Evolutionary conservation across 495 filamentous ascomycete genomes (phyloP).

Genomic region (Pyrenopolyporus hunteri): DNA sequence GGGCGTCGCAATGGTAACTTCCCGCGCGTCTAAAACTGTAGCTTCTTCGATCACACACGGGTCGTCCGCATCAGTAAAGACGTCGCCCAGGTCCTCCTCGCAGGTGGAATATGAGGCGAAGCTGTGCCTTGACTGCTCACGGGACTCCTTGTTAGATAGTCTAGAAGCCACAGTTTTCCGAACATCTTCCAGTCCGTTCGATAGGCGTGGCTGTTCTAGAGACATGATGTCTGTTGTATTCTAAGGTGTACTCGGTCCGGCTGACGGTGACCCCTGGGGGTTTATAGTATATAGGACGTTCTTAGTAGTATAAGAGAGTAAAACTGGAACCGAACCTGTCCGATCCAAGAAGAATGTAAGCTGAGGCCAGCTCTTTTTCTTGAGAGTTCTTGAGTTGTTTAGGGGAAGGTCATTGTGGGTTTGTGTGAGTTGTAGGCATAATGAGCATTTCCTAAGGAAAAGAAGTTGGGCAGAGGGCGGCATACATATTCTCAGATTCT

Average conservation of each 20-base stretch:
- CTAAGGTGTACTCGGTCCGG: constrained; percentile 8
- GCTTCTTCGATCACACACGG: constrained; percentile 39
- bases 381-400: constrained; percentile 22
- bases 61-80: constrained; percentile 39
- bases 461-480: constrained; percentile 39
- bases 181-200: constrained; percentile 8
- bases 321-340: constrained; percentile 27
- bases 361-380: constrained; percentile 42
- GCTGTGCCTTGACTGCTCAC: constrained; percentile 28
- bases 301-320: constrained; percentile 10
- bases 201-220: constrained; percentile 26
- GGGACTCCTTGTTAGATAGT: constrained; percentile 18
- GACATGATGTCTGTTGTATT: constrained; percentile 38
- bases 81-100: constrained; percentile 36
- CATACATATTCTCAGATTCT: constrained; percentile 23
- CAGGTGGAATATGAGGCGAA: constrained; percentile 28
- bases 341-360: constrained; percentile 37
- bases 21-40: constrained; percentile 36
- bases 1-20: constrained; percentile 40
- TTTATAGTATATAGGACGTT: constrained; percentile 21
- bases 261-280: constrained; percentile 10
- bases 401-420: constrained; percentile 26
- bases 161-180: constrained; percentile 14
- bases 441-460: constrained; percentile 14
- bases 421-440: constrained; percentile 11